phyloP scores from a whole-genome alignment of 345 rosid species.

The Cardamine occulta region DNA sequence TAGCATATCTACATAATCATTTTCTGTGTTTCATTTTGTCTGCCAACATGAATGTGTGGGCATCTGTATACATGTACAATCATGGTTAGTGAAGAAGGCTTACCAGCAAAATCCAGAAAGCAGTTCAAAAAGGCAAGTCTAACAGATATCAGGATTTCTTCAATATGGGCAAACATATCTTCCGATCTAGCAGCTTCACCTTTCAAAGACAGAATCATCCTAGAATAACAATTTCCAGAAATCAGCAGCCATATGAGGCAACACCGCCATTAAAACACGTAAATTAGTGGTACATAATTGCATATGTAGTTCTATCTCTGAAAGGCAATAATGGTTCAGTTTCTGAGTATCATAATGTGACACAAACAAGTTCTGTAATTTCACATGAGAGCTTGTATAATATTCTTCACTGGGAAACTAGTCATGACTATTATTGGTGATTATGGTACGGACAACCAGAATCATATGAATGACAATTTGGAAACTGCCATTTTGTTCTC shows the following conservation, averaged over 20 bases:
- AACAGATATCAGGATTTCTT: slow-evolving; percentile 81
- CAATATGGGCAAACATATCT: slow-evolving; percentile 63
- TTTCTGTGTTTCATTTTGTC: not conserved
- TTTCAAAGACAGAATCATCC: slow-evolving; percentile 81
- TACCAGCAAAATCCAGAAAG: slow-evolving; percentile 93
- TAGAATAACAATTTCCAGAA: slow-evolving; percentile 39
- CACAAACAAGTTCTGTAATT: not conserved
- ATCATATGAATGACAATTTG: not conserved
- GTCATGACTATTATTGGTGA: not conserved
- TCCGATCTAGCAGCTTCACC: slow-evolving; percentile 77
- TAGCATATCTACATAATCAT: slow-evolving; percentile 2
- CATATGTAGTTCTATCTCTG: not conserved
- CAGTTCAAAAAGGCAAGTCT: slow-evolving; percentile 83
- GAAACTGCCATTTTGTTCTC: slow-evolving; percentile 5
- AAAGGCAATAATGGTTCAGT: not conserved
- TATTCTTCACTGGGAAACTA: not conserved
- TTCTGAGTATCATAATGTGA: not conserved
- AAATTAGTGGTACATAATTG: not conserved
- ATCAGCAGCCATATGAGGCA: not conserved
- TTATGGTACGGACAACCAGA: slow-evolving; percentile 3
- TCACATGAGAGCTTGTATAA: not conserved
- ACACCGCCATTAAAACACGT: not conserved
- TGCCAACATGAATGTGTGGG: not conserved
- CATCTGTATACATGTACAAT: slow-evolving; percentile 8
- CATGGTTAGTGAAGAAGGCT: not conserved